phyloP scores from a whole-genome alignment of 805 yeast species.

The Yarrowia osloensis region DNA sequence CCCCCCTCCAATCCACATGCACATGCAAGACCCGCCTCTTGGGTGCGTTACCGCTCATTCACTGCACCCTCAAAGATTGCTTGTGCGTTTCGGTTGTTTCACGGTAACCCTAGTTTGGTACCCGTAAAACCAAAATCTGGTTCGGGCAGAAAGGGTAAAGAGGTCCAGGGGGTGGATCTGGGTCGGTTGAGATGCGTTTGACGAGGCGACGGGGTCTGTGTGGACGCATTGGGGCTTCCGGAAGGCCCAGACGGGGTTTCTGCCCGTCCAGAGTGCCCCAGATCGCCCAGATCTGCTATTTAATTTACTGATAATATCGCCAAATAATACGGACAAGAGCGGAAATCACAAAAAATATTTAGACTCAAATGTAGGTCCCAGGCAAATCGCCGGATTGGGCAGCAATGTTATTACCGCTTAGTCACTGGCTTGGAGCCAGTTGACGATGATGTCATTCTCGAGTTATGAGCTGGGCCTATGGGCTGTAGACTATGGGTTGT shows the following conservation, averaged over 20 bases:
- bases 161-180: neutral
- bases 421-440: neutral
- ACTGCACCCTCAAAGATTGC: constrained; percentile 14
- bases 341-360: neutral
- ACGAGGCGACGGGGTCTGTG: neutral
- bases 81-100: constrained; percentile 28
- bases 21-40: constrained; percentile 1
- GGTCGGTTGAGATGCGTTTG: neutral
- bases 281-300: neutral
- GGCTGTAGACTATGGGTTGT: too few relatives aligned
- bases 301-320: neutral
- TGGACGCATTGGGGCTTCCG: neutral
- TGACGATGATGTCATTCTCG: neutral
- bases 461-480: neutral
- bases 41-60: constrained; percentile 14
- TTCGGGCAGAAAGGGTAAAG: neutral
- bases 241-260: too few relatives aligned
- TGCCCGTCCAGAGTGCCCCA: neutral
- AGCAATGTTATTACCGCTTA: neutral
- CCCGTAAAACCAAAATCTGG: constrained; percentile 7
- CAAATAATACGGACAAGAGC: neutral
- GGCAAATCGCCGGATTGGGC: constrained; percentile 16
- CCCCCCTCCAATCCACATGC: neutral
- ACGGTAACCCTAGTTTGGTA: constrained; percentile 27
- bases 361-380: constrained; percentile 24